Evolutionary conservation across 208 protist species (phyloP).

Genomic region (Trypanosoma brucei): DNA sequence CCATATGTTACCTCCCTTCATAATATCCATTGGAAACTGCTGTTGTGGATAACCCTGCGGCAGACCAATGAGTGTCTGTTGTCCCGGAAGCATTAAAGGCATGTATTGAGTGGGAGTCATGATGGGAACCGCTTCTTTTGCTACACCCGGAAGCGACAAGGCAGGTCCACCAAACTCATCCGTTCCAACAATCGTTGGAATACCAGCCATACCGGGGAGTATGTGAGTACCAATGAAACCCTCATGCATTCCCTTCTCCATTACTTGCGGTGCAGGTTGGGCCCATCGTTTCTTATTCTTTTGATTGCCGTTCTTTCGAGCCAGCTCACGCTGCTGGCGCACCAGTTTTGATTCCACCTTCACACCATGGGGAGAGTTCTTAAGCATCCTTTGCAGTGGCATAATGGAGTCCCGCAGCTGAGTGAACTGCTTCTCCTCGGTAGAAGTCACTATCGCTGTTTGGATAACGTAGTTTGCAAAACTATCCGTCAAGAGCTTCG

Average conservation of each 20-base stretch:
- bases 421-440: slow-evolving; percentile 88
- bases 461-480: slow-evolving; percentile 99
- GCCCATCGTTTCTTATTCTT: slow-evolving; percentile 16
- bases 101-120: slow-evolving; percentile 47
- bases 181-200: slow-evolving; percentile 33
- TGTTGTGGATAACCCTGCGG: slow-evolving; percentile 32
- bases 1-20: slow-evolving; percentile 19
- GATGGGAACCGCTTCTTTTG: slow-evolving; percentile 46
- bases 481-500: slow-evolving; percentile 93
- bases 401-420: slow-evolving; percentile 93
- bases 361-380: slow-evolving; percentile 96
- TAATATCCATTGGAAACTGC: slow-evolving; percentile 48
- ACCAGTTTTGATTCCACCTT: slow-evolving; percentile 93
- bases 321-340: slow-evolving; percentile 54
- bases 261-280: not conserved
- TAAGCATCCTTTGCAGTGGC: slow-evolving; percentile 89
- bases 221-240: slow-evolving; percentile 29
- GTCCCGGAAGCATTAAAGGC: slow-evolving; percentile 61
- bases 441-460: slow-evolving; percentile 90
- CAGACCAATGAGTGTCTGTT: slow-evolving; percentile 61
- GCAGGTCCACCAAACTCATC: slow-evolving; percentile 43
- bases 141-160: slow-evolving; percentile 51
- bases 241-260: slow-evolving; percentile 6
- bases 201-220: slow-evolving; percentile 22
- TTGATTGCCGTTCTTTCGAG: slow-evolving; percentile 34